A percentile compares a stretch with the other conserved stretches of the same genome.
Evolutionary conservation across 768 basidiomycete genomes (phyloP).

Genomic region (Lentinus brumalis): DNA sequence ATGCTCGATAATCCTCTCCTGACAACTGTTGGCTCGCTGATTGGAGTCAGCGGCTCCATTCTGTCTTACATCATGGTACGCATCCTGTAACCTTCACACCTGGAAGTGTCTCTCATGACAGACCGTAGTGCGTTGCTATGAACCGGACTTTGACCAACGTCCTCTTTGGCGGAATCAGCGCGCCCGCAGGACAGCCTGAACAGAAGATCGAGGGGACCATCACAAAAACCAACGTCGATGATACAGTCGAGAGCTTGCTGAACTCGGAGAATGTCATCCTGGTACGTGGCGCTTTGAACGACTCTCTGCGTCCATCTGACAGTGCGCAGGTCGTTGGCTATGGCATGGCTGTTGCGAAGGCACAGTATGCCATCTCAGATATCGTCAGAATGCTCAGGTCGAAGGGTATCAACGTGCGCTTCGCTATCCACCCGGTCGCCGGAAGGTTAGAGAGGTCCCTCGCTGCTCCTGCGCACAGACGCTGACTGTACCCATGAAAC

Average conservation of each 20-base stretch:
- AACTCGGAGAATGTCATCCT: slow-evolving; percentile 86
- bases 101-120: neutral
- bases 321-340: slow-evolving; percentile 72
- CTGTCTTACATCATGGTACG: slow-evolving; percentile 90
- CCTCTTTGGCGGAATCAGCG: slow-evolving; percentile 82
- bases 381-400: slow-evolving; percentile 72
- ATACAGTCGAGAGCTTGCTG: slow-evolving; percentile 73
- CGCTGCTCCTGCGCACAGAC: neutral
- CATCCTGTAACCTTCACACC: neutral
- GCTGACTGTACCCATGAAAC: neutral
- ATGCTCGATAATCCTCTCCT: slow-evolving; percentile 88
- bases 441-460: slow-evolving; percentile 40
- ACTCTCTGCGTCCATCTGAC: neutral
- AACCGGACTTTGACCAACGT: slow-evolving; percentile 86
- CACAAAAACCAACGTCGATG: slow-evolving; percentile 77
- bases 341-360: slow-evolving; percentile 92
- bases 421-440: slow-evolving; percentile 88
- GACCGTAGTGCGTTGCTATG: slow-evolving; percentile 83
- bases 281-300: slow-evolving; percentile 37
- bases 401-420: slow-evolving; percentile 79
- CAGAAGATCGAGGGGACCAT: slow-evolving; percentile 85
- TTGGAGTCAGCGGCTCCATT: slow-evolving; percentile 89
- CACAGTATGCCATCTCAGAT: slow-evolving; percentile 75
- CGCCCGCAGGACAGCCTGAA: slow-evolving; percentile 49
- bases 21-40: slow-evolving; percentile 82